Evolutionary conservation across 2,329 filamentous ascomycete species (phyloP).

Genomic region (Botrytis paeoniae): DNA sequence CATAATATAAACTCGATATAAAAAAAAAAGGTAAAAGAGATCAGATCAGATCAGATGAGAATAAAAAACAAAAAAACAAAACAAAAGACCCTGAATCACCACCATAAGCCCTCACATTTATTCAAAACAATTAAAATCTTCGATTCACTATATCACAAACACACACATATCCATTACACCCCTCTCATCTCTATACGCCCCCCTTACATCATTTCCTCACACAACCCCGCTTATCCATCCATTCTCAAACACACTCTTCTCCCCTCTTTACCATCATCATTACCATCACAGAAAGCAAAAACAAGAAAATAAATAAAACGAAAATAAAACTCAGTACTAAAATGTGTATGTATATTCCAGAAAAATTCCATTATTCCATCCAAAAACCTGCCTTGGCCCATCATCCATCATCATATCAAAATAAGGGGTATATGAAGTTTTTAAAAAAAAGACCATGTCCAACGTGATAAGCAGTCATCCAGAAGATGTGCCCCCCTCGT

Average conservation of each 20-base stretch:
- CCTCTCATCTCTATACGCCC: background rate
- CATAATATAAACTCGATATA: no score
- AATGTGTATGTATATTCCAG: background rate
- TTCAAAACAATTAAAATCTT: no score
- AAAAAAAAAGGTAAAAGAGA: no score
- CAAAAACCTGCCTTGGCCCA: background rate
- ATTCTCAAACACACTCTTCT: background rate
- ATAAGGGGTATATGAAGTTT: slow-evolving; percentile 7
- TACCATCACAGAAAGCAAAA: background rate
- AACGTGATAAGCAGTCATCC: background rate
- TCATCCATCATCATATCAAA: slow-evolving; percentile 7
- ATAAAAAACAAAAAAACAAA: no score
- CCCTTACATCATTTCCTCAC: background rate
- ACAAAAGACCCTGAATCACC: no score
- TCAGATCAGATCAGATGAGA: no score
- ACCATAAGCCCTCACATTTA: no score
- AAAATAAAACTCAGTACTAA: background rate
- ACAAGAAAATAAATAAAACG: background rate
- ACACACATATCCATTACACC: background rate
- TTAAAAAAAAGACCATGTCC: background rate
- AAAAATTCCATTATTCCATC: background rate
- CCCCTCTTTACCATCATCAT: background rate
- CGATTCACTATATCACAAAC: background rate
- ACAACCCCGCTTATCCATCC: background rate
- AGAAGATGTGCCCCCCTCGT: background rate